A percentile compares a stretch with the other conserved stretches of the same genome.
Evolutionary conservation across 495 filamentous ascomycete genomes (phyloP).

Genomic region (Aspergillus leporis): DNA sequence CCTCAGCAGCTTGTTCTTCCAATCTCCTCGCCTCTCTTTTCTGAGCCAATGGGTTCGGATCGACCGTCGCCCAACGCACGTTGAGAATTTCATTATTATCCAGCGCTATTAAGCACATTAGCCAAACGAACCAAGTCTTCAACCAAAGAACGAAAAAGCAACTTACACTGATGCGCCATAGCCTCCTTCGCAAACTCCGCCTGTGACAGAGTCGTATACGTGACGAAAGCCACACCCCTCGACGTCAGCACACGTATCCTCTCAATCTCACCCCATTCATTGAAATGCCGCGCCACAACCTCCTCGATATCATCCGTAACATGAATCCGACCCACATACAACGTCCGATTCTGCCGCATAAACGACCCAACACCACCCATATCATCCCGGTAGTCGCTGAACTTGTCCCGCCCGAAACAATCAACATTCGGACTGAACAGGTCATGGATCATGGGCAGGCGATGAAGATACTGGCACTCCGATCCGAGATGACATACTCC

Average conservation of each 20-base stretch:
- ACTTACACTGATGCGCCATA: constrained; percentile 74
- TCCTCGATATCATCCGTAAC: constrained; percentile 98
- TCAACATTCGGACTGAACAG: constrained; percentile 88
- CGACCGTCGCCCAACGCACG: constrained; percentile 93
- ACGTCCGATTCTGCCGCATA: constrained; percentile 84
- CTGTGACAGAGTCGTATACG: constrained; percentile 82
- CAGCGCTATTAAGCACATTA: constrained; percentile 31
- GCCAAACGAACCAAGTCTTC: background rate
- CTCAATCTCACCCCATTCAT: constrained; percentile 92
- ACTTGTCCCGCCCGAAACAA: constrained; percentile 89
- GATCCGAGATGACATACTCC: constrained; percentile 82
- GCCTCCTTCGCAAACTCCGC: constrained; percentile 90
- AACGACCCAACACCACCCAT: constrained; percentile 96
- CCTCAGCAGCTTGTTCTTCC: constrained; percentile 98
- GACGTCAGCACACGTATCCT: constrained; percentile 87
- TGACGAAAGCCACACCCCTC: constrained; percentile 88
- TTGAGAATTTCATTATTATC: constrained; percentile 93
- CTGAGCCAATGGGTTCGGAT: constrained; percentile 94
- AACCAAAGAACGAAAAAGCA: background rate
- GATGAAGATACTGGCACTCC: constrained; percentile 93
- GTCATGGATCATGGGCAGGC: constrained; percentile 79
- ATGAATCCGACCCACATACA: constrained; percentile 91
- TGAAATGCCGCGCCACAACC: constrained; percentile 88
- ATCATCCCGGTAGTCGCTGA: constrained; percentile 85
- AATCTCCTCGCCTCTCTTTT: constrained; percentile 86